phyloP scores from a whole-genome alignment of 2,329 filamentous ascomycete genomes.

The Pseudogymnoascus sp. region DNA sequence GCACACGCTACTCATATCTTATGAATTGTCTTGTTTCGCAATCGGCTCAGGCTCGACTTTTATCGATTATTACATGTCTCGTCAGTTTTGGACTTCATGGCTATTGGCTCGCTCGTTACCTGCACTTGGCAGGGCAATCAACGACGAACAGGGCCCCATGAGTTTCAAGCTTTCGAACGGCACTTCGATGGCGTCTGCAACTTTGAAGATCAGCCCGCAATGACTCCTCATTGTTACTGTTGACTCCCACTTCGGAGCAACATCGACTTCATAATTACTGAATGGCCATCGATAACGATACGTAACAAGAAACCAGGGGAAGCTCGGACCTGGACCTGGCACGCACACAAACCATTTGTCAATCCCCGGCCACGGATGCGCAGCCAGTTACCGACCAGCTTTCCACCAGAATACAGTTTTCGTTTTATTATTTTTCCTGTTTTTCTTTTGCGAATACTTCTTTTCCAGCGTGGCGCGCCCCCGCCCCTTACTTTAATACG shows the following conservation, averaged over 20 bases:
- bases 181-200: constrained; percentile 26
- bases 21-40: constrained; percentile 26
- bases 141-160: constrained; percentile 19
- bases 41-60: constrained; percentile 23
- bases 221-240: constrained; percentile 2
- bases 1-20: constrained; percentile 26
- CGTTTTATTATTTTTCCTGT: neutral
- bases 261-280: constrained; percentile 4
- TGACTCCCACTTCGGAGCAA: neutral
- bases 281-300: neutral
- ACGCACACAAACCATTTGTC: neutral
- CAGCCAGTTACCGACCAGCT: neutral
- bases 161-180: constrained; percentile 29
- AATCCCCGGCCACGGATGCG: neutral
- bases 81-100: constrained; percentile 27
- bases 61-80: constrained; percentile 28
- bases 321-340: neutral
- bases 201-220: neutral
- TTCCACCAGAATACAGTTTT: neutral
- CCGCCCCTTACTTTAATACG: neutral
- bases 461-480: neutral
- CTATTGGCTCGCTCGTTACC: constrained; percentile 17
- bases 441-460: neutral
- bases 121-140: neutral
- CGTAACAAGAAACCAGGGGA: neutral